These are phyloP conservation scores for Cinnamomum chago DNA, from an alignment of 164 flowering plant species.

Conservation along the genomic window DNA sequence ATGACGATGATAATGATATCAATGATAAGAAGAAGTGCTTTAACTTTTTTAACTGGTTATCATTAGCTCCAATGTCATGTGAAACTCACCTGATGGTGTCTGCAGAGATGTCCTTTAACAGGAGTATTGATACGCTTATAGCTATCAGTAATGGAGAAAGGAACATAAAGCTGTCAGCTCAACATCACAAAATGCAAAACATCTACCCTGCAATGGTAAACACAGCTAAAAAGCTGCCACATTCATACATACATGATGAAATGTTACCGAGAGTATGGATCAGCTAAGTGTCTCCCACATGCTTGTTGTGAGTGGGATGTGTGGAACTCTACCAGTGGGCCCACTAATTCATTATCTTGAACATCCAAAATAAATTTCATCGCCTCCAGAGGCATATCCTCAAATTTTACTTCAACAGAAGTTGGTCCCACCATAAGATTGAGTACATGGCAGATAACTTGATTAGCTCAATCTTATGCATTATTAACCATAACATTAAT, in stretches of 20 bases:
- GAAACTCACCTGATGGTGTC: conserved; percentile 64
- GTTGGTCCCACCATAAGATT: no score
- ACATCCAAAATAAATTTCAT: no score
- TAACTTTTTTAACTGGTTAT: background rate
- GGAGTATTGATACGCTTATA: conserved; percentile 62
- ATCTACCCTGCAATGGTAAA: background rate
- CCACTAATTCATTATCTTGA: no score
- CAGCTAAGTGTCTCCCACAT: no score
- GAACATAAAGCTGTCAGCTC: conserved; percentile 7
- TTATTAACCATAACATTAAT: no score
- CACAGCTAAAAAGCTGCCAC: background rate
- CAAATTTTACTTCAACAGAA: no score
- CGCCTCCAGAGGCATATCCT: no score
- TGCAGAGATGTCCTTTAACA: conserved; percentile 75
- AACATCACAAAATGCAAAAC: background rate
- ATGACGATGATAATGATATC: background rate
- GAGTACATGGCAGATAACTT: no score
- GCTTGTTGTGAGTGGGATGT: no score
- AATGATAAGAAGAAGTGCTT: background rate
- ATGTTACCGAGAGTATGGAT: no score
- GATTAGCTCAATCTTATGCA: no score
- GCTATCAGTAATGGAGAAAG: conserved; percentile 31
- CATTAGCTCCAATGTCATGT: background rate
- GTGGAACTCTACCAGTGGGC: no score
- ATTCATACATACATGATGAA: background rate